Evolutionary conservation across 2,329 filamentous ascomycete species (phyloP), one percentile per base, ranked within the genome.

Genomic region (Ceratocystis eucalypticola): DNA sequence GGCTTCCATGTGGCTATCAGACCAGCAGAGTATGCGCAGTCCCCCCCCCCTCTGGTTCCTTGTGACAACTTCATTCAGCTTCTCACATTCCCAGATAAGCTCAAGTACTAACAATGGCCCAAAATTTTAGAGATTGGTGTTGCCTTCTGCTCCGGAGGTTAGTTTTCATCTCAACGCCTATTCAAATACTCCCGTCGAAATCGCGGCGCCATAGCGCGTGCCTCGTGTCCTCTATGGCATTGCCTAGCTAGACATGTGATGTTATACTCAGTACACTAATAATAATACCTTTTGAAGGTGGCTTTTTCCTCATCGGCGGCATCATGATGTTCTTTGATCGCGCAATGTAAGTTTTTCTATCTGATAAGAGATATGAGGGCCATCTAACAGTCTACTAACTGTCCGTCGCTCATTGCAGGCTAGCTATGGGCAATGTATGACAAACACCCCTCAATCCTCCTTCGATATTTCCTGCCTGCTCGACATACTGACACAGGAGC

Each of bases 271-370:
- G 37, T 25, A 59, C 15, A 17, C 30, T 59, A 37, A 28, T 59
- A 37, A 59, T 28, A 37, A 30, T 12, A 30, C 25, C 55, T 59
- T 30, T 59, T n/a, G 63, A 75, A 96, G 93, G 93, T 76, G 91
- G 89, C 71, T 87, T 97, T 80, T 99, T 99, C 81, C 84, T 99
- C 67, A 84, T 96, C 74, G 89, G 91, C 74, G 94, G 94, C 69
- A 90, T 99, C 8, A 82, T 99, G 77, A 84, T 99, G 77, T 97
- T 99, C 80, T 99, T 99, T 79, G 94, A 99, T 78, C 86, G 94
- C 70, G 90, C 94, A 73, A 92, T 97, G 90, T 93, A 80, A 73
- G 86, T 80, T 8, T 28, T 17, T 22, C 33, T 48, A 59, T 25
- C 55, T 1, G 3, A 8, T 12, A 12, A n/a, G 8, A 28, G 1